Evolutionary conservation across 1,139 yeast genomes (phyloP), one percentile per base, ranked within the genome.

Genomic region (Protomyces pachydermus): DNA sequence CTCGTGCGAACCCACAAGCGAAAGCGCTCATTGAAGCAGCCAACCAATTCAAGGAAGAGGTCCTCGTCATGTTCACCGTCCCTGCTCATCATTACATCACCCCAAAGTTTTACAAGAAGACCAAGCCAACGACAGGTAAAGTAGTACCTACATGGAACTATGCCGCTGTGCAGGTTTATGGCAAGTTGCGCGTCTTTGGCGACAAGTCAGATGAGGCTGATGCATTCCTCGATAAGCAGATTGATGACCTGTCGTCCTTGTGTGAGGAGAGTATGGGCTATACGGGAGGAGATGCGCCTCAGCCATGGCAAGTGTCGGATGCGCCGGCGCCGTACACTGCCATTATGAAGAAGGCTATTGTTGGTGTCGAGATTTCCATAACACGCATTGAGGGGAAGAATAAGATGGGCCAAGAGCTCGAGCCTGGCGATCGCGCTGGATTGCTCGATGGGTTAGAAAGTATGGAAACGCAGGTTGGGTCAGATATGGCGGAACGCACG

Each of bases 141-240:
- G 81, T 79, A 50, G 91, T 85, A 9, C 89, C 90, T 12, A 86
- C 91, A 0, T 86, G 90, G 91, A 86, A 83, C 72, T 86, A 82
- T 74, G 84, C 83, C 1, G 75, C 83, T 3, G 85, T 82, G 46
- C 89, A 86, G 70, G 78, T 82, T 51, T 76, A 82, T 65, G 90
- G 90, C 2, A 79, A 73, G 53, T 80, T 87, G 9, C 76, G 68
- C 20, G 72, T 86, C 10, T 72, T 82, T 20, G 80, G 78, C 60
- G 84, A 82, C 66, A 38, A 61, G 45, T 42, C 39, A 14, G 35
- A 25, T 18, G 69, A 71, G 51, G 68, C 69, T 34, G 70, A 68
- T 20, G 73, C 75, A 14, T 83, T 81, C 76, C 79, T 84, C 3
- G 72, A 81, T 63, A 67, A 72, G 1, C 86, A 82, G 70, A 74